These are phyloP conservation scores for Alternaria tenuissima DNA, from an alignment of 2,329 filamentous ascomycete species.

Conservation along the genomic window DNA sequence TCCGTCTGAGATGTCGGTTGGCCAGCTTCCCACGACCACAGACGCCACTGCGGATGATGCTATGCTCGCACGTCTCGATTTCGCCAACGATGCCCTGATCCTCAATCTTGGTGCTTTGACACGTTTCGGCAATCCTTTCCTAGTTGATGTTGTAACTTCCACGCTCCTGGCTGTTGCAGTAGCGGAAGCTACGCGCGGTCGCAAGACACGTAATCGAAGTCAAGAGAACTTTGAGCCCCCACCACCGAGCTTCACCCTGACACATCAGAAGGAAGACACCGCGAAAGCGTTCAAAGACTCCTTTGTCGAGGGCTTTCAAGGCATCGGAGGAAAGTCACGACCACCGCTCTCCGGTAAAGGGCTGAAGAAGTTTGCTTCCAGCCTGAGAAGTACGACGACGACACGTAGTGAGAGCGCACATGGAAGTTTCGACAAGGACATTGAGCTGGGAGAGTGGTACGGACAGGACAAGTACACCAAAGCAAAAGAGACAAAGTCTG, in stretches of 20 bases:
- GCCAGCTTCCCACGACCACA: constrained; percentile 46
- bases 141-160: constrained; percentile 55
- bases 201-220: constrained; percentile 26
- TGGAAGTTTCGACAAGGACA: constrained; percentile 47
- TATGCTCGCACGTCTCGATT: constrained; percentile 56
- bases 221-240: constrained; percentile 45
- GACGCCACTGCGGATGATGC: constrained; percentile 48
- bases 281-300: constrained; percentile 42
- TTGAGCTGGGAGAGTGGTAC: constrained; percentile 50
- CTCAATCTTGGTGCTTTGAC: constrained; percentile 56
- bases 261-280: constrained; percentile 34
- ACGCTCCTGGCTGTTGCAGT: constrained; percentile 57
- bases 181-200: constrained; percentile 52
- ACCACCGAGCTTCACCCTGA: constrained; percentile 36
- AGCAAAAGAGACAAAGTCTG: constrained; percentile 20
- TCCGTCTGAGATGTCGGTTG: constrained; percentile 44
- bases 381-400: constrained; percentile 28
- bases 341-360: constrained; percentile 24
- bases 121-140: constrained; percentile 55
- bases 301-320: constrained; percentile 45
- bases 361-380: constrained; percentile 35
- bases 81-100: constrained; percentile 52
- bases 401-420: constrained; percentile 23
- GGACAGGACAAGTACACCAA: constrained; percentile 35
- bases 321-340: constrained; percentile 40